Conservation (phyloP, 164 flowering plant genomes). For the Umbellularia californica region DNA sequence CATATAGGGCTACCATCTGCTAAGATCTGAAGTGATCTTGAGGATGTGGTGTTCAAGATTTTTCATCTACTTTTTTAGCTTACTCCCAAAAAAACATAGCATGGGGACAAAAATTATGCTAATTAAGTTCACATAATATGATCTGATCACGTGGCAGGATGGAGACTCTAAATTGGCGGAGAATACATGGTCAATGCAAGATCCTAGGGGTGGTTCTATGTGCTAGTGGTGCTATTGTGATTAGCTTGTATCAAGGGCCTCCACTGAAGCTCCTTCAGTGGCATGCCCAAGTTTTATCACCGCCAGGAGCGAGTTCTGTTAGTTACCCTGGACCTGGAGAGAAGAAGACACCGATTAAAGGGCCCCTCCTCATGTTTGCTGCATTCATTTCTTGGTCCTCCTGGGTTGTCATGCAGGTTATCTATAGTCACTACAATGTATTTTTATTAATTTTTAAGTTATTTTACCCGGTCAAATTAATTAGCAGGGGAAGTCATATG, state of each 20-base stretch:
- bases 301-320: neutral
- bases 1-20: too few species aligned
- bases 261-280: conserved; percentile 16
- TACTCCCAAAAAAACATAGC: neutral
- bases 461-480: too few species aligned
- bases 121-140: neutral
- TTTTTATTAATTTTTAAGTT: too few species aligned
- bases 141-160: conserved; percentile 6
- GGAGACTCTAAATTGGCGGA: conserved; percentile 13
- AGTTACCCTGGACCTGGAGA: neutral
- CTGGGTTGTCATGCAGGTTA: conserved; percentile 24
- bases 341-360: conserved; percentile 1
- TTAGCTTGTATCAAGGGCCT: conserved; percentile 32
- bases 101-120: neutral
- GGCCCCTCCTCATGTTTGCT: conserved; percentile 13
- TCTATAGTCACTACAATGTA: neutral
- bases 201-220: conserved; percentile 18
- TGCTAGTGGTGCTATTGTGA: conserved; percentile 19
- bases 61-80: too few species aligned
- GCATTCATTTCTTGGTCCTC: conserved; percentile 11
- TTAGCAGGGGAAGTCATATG: too few species aligned
- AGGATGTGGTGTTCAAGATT: too few species aligned
- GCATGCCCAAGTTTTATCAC: neutral
- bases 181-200: conserved; percentile 21
- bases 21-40: too few species aligned